Conservation (phyloP, 2,329 filamentous ascomycete species). For the Xylariaceae sp. region DNA sequence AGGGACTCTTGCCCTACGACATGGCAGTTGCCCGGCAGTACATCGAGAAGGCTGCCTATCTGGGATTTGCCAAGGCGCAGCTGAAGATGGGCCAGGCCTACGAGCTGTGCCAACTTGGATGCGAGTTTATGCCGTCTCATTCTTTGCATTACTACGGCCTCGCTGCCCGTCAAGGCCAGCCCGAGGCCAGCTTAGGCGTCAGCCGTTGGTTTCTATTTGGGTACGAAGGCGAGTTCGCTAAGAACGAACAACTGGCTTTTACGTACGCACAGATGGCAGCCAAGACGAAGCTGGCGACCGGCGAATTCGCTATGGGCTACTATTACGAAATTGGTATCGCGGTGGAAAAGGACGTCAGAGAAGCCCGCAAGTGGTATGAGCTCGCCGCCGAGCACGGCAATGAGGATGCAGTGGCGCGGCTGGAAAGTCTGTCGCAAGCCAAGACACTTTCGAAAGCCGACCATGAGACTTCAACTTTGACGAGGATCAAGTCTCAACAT, state of each 20-base stretch:
- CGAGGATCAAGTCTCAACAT: conserved; percentile 77
- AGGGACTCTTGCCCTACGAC: conserved; percentile 64
- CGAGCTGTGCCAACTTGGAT: conserved; percentile 88
- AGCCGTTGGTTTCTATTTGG: conserved; percentile 99
- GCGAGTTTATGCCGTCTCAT: conserved; percentile 88
- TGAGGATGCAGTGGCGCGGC: conserved; percentile 74
- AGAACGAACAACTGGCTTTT: conserved; percentile 93
- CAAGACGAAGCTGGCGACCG: conserved; percentile 73
- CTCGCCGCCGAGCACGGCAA: conserved; percentile 88
- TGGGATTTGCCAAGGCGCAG: conserved; percentile 94
- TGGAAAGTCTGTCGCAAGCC: conserved; percentile 79
- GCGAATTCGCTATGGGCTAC: conserved; percentile 95
- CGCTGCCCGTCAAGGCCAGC: conserved; percentile 84
- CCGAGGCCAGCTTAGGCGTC: conserved; percentile 91
- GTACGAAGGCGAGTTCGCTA: conserved; percentile 84
- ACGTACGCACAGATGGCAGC: conserved; percentile 87
- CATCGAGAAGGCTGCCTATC: conserved; percentile 92
- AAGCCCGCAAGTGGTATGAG: conserved; percentile 85
- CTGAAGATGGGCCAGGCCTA: conserved; percentile 96
- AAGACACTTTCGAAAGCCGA: conserved; percentile 84
- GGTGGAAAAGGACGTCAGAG: conserved; percentile 74
- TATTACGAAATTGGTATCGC: conserved; percentile 96
- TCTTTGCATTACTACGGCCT: conserved; percentile 95
- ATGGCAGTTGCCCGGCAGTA: conserved; percentile 73
- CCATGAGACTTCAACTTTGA: conserved; percentile 87